A percentile compares a stretch with the other conserved stretches of the same genome.
phyloP scores from a whole-genome alignment of 306 rosid species.

The Mucuna pruriens region DNA sequence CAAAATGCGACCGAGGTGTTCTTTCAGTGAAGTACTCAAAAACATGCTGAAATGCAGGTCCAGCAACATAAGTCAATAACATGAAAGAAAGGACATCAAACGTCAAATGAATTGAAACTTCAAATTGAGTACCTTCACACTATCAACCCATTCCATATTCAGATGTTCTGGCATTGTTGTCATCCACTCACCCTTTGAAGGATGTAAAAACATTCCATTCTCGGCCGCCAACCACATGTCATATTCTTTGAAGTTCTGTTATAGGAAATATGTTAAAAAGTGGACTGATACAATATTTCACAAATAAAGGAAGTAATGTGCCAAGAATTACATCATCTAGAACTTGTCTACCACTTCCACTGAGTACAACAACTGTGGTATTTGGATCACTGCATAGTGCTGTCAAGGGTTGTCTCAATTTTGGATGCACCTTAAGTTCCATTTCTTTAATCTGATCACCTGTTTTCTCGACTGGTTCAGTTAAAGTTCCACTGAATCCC shows the following conservation, averaged over 20 bases:
- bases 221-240: slow-evolving; percentile 96
- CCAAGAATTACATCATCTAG: slow-evolving; percentile 61
- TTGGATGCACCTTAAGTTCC: slow-evolving; percentile 83
- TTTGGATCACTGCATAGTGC: slow-evolving; percentile 69
- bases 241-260: slow-evolving; percentile 77
- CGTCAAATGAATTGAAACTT: slow-evolving; percentile 16
- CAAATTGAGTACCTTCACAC: slow-evolving; percentile 65
- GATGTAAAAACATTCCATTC: slow-evolving; percentile 86
- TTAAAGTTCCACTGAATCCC: slow-evolving; percentile 87
- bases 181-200: slow-evolving; percentile 81
- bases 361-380: slow-evolving; percentile 83
- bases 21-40: slow-evolving; percentile 87
- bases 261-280: slow-evolving; percentile 35
- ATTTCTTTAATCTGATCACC: slow-evolving; percentile 90
- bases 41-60: slow-evolving; percentile 68
- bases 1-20: slow-evolving; percentile 80
- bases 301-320: slow-evolving; percentile 21
- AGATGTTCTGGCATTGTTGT: slow-evolving; percentile 94
- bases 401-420: slow-evolving; percentile 60
- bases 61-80: slow-evolving; percentile 35
- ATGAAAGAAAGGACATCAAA: background rate
- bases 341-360: slow-evolving; percentile 73
- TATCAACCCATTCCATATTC: slow-evolving; percentile 90
- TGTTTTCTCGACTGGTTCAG: slow-evolving; percentile 85
- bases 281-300: background rate